Conservation (phyloP, 1,284 basidiomycete genomes). For the Schizopora paradoxa region DNA sequence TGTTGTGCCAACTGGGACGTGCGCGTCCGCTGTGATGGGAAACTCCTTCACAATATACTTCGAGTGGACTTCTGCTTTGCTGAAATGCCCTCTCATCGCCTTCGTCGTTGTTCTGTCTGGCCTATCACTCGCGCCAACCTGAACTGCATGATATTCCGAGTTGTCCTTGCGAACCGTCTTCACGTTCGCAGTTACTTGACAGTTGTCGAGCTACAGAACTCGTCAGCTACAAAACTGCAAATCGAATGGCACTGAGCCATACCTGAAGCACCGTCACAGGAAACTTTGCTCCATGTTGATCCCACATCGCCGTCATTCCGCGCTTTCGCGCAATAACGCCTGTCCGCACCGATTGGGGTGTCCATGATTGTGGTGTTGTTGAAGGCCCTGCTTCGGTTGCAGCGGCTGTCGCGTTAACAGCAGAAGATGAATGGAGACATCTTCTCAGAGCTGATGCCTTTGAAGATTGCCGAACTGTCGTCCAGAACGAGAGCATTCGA, state of each 20-base stretch:
- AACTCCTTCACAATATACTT: constrained; percentile 92
- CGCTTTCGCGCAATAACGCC: constrained; percentile 95
- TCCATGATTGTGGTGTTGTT: constrained; percentile 68
- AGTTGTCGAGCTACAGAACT: constrained; percentile 63
- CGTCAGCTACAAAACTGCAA: too few species aligned
- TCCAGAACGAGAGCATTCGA: not conserved
- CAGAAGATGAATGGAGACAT: constrained; percentile 7
- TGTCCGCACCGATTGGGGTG: constrained; percentile 81
- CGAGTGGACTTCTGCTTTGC: constrained; percentile 73
- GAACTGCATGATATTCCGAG: constrained; percentile 79
- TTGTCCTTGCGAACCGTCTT: constrained; percentile 56
- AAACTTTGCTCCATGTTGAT: constrained; percentile 79
- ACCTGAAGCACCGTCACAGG: constrained; percentile 97
- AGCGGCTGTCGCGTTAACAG: not conserved
- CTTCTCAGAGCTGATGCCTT: constrained; percentile 7
- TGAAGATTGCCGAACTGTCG: constrained; percentile 5
- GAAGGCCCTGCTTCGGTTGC: constrained; percentile 2
- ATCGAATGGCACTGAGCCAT: constrained; percentile 24
- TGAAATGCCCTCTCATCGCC: constrained; percentile 85
- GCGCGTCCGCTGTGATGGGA: constrained; percentile 81
- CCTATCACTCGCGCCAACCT: constrained; percentile 76
- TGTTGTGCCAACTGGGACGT: constrained; percentile 84
- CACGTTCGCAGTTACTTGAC: constrained; percentile 79
- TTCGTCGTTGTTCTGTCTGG: constrained; percentile 61
- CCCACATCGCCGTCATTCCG: constrained; percentile 95